Conservation (phyloP, 805 yeast genomes). For the Metschnikowia proteae region DNA sequence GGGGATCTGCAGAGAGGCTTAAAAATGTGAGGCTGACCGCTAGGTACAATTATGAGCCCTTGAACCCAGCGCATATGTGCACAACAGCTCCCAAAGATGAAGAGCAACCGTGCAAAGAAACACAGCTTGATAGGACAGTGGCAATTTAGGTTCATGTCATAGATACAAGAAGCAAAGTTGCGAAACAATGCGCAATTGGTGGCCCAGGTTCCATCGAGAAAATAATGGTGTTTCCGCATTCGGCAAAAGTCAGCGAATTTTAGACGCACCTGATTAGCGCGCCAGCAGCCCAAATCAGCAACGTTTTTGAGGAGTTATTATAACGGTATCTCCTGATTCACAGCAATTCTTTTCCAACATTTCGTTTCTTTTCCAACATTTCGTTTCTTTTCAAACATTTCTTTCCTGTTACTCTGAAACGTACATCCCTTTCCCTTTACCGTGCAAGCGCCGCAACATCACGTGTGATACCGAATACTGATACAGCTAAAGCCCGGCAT, state of each 20-base stretch:
- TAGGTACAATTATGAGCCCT: background rate
- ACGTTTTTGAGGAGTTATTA: background rate
- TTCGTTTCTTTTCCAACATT: background rate
- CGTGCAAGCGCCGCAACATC: background rate
- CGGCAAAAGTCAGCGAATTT: background rate
- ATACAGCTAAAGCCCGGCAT: background rate
- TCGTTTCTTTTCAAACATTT: too few relatives aligned
- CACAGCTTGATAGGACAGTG: too few relatives aligned
- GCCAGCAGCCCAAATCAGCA: background rate
- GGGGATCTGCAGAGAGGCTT: background rate
- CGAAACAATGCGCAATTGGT: background rate
- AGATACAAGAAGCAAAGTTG: background rate
- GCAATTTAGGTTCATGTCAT: background rate
- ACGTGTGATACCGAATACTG: background rate
- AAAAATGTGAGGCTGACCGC: background rate
- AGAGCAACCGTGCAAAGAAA: too few relatives aligned
- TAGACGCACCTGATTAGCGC: background rate
- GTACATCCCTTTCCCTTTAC: background rate
- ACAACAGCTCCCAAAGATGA: background rate
- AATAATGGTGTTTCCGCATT: constrained; percentile 4
- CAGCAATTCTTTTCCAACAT: background rate
- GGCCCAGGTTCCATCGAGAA: background rate
- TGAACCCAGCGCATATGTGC: background rate
- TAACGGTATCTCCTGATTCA: background rate
- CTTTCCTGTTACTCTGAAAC: too few relatives aligned